A percentile compares a stretch with the other conserved stretches of the same genome.
phyloP scores from a whole-genome alignment of 148 eudicot species.

The Heliamphora exappendiculata region DNA sequence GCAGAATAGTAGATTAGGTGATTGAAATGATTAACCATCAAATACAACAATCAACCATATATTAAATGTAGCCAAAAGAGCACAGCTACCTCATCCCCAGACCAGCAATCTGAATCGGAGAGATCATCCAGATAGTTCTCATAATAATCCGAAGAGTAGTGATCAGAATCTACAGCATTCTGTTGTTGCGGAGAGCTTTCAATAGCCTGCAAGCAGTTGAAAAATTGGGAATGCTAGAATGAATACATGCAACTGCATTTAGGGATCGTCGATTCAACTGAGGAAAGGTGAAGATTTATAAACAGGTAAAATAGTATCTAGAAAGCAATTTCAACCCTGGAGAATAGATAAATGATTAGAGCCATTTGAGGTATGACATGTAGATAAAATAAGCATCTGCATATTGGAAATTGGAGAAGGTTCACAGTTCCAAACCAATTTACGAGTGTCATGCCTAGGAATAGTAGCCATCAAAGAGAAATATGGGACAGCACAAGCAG shows the following conservation, averaged over 20 bases:
- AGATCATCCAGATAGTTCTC: constrained; percentile 40
- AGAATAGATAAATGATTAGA: neutral
- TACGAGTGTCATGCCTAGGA: neutral
- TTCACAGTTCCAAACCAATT: neutral
- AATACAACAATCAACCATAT: neutral
- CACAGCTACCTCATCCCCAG: constrained; percentile 40
- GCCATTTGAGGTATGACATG: neutral
- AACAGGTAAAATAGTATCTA: neutral
- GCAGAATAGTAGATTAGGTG: neutral
- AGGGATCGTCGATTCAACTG: neutral
- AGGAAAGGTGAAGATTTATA: neutral
- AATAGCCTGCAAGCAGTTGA: constrained; percentile 34
- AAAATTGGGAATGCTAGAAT: neutral
- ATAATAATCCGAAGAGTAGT: constrained; percentile 57
- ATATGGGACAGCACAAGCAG: no score
- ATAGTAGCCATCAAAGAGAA: neutral
- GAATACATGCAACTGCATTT: neutral
- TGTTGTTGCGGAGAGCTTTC: constrained; percentile 29
- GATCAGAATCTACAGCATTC: constrained; percentile 33
- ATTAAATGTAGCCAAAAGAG: neutral
- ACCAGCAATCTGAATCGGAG: constrained; percentile 50
- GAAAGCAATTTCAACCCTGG: neutral
- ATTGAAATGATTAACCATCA: neutral
- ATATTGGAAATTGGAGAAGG: neutral
- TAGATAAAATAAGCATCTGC: neutral